These are phyloP conservation scores for Crucibulum laeve DNA, from an alignment of 768 basidiomycete genomes.

Conservation along the genomic window DNA sequence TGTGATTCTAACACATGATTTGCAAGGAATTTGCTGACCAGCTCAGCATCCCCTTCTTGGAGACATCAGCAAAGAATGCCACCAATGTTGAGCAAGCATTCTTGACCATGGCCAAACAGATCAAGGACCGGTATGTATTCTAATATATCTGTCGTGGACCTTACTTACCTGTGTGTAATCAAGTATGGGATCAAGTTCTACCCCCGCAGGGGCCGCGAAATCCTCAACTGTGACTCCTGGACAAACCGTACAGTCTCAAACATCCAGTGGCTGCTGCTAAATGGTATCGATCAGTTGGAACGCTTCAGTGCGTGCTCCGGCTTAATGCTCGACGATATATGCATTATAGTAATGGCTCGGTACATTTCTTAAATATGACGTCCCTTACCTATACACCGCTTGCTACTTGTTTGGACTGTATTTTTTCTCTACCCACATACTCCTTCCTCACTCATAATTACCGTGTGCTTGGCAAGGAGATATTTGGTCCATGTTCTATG, in stretches of 20 bases:
- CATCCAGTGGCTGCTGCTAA: slow-evolving; percentile 78
- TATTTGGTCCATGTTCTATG: not conserved
- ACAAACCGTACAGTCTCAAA: slow-evolving; percentile 76
- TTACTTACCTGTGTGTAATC: slow-evolving; percentile 1
- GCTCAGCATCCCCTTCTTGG: slow-evolving; percentile 89
- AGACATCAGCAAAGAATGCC: slow-evolving; percentile 99
- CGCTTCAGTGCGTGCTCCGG: not conserved
- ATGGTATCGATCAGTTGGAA: slow-evolving; percentile 7
- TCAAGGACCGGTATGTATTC: slow-evolving; percentile 74
- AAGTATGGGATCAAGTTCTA: slow-evolving; percentile 86
- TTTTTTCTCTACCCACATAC: slow-evolving; percentile 9
- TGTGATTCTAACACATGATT: slow-evolving; percentile 1
- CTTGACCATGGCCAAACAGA: slow-evolving; percentile 97
- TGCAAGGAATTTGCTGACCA: slow-evolving; percentile 91
- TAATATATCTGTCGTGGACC: not conserved
- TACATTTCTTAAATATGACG: slow-evolving; percentile 22
- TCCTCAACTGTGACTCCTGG: slow-evolving; percentile 82
- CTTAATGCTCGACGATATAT: too few species aligned
- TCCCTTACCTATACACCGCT: slow-evolving; percentile 30
- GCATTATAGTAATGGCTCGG: not conserved
- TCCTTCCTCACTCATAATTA: not conserved
- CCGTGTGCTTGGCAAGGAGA: not conserved
- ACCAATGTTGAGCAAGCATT: slow-evolving; percentile 99
- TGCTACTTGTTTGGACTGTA: slow-evolving; percentile 4
- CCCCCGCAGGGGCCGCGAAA: slow-evolving; percentile 72